Base-by-base conservation (phyloP, 1,284 basidiomycete genomes). In the Phellopilus nigrolimitatus region DNA sequence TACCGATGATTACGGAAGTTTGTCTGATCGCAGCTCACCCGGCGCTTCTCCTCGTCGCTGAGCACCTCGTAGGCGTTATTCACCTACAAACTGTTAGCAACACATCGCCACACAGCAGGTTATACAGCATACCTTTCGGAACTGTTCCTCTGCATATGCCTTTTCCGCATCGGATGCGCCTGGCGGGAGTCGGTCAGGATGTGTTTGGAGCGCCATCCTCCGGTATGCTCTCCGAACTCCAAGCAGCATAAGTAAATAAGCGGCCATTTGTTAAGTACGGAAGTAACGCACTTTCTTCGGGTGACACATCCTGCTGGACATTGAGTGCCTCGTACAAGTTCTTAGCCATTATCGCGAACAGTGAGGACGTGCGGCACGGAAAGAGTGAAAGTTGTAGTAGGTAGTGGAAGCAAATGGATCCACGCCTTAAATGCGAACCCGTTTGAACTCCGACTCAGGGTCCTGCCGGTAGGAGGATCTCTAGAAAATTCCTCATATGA, bases 141-240 rank as follows among this genome's bases (percentile, higher is more conserved):
- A 84, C 54, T 71, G 70, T 51, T 72, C 71, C 60, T 78, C 75
- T 15, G 80, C 74, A 31, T 60, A 64, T 48, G 72, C 68, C 60
- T 74, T 79, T 48, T 75, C 73, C 46, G 69, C 64, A 28, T 71
- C 68, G 34, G 65, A 71, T 3, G 75, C 73, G 19, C 63, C 63
- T 27, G 73, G 76, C 12, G 75, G 73, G 34, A 81, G 72, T 59
- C 81, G 82, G 59, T 84, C 82, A 8, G 82, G 82, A 61, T 84
- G 82, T 4, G 82, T 84, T 61, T 78, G 76, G 25, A 84, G 67
- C 7, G 75, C 80, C 53, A 73, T 76, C 55, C 72, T 73, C 57
- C 74, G 78, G 64, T 84, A 84, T 2, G 80, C 82, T 60, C 71
- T 79, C 49, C 78, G 75, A 53, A 84, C 82, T 84, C 53, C 19